Percentiles rank a stretch among this genome's conserved stretches.
phyloP scores from a whole-genome alignment of 257 asterid species.

The Fraxinus excelsior region DNA sequence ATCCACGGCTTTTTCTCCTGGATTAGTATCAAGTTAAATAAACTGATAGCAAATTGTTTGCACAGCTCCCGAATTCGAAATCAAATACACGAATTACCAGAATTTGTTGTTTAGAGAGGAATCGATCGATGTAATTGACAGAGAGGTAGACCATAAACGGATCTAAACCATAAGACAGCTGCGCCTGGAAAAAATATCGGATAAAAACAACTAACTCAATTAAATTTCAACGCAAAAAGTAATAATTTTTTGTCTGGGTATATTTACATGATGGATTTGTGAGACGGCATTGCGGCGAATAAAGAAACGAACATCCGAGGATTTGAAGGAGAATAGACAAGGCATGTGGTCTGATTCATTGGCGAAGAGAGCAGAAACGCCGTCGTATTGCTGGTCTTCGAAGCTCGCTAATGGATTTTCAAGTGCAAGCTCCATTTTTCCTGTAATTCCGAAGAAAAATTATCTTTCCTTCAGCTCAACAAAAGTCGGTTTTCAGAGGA shows the following conservation, averaged over 20 bases:
- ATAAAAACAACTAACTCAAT: background rate
- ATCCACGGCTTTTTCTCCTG: slow-evolving; percentile 59
- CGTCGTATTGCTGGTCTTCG: slow-evolving; percentile 37
- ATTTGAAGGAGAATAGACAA: slow-evolving; percentile 30
- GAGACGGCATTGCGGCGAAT: slow-evolving; percentile 49
- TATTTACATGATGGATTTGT: slow-evolving; percentile 44
- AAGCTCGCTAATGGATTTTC: slow-evolving; percentile 43
- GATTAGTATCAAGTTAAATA: slow-evolving; percentile 7
- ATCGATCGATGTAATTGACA: slow-evolving; percentile 62
- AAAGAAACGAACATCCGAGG: slow-evolving; percentile 34
- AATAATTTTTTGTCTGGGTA: background rate
- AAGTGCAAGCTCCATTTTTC: slow-evolving; percentile 48
- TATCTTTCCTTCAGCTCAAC: slow-evolving; percentile 11
- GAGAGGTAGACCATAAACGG: slow-evolving; percentile 55
- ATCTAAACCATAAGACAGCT: slow-evolving; percentile 37
- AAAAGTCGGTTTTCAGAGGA: slow-evolving; percentile 8
- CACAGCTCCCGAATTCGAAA: background rate
- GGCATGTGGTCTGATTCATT: slow-evolving; percentile 59
- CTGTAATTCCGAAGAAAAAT: slow-evolving; percentile 1
- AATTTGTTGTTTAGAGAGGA: slow-evolving; percentile 46
- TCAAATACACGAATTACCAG: slow-evolving; percentile 30
- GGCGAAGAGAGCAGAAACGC: slow-evolving; percentile 52
- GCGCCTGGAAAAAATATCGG: slow-evolving; percentile 33
- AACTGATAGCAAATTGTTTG: background rate
- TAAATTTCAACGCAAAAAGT: background rate